phyloP scores from a whole-genome alignment of 495 filamentous ascomycete genomes.

The Podospora pseudopauciseta region DNA sequence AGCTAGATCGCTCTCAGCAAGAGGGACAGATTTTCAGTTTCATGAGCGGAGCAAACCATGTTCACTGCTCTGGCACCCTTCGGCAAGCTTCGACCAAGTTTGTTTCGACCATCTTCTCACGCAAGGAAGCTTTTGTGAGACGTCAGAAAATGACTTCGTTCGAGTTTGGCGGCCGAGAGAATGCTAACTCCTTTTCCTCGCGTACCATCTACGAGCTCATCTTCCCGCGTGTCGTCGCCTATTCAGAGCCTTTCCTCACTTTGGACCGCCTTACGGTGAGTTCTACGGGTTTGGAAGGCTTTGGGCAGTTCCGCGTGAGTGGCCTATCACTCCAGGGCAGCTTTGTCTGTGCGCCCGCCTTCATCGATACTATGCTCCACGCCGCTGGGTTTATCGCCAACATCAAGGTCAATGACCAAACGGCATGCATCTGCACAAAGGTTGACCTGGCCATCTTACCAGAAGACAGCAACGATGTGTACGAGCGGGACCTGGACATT shows the following conservation, averaged over 20 bases:
- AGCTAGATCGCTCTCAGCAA: not conserved
- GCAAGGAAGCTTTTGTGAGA: not conserved
- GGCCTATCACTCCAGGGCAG: not conserved
- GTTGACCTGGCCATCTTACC: not conserved
- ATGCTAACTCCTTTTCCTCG: not conserved
- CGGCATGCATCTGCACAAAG: not conserved
- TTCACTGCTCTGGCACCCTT: not conserved
- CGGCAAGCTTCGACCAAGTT: not conserved
- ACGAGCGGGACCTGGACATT: not conserved
- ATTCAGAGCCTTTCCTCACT: not conserved
- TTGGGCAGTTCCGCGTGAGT: not conserved
- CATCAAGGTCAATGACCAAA: not conserved
- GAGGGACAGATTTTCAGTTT: not conserved
- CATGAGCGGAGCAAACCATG: not conserved
- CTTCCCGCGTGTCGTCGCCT: not conserved
- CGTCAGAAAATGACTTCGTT: not conserved
- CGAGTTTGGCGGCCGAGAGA: not conserved
- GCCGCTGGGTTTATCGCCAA: constrained; percentile 2
- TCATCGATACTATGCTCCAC: not conserved
- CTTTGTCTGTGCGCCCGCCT: not conserved
- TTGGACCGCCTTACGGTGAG: not conserved
- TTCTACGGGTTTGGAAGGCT: not conserved
- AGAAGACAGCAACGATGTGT: not conserved
- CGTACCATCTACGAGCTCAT: not conserved
- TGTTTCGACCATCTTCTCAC: not conserved